Conservation (phyloP, 192 early-diverging fungal genomes). For the Backusella westeae region DNA sequence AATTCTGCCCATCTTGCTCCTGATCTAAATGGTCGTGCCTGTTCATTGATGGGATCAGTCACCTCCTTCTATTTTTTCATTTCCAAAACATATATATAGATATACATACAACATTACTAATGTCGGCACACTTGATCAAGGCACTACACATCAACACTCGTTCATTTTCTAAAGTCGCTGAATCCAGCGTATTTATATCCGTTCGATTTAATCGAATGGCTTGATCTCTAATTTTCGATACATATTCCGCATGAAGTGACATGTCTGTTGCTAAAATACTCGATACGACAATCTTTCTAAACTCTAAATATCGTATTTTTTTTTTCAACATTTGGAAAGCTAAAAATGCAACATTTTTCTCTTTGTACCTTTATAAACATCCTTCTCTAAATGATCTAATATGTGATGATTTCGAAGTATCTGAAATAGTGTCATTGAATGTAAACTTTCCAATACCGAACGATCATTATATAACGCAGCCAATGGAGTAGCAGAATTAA, state of each 20-base stretch:
- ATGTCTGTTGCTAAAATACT: slow-evolving; percentile 82
- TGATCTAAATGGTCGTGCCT: slow-evolving; percentile 66
- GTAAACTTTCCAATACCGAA: slow-evolving; percentile 93
- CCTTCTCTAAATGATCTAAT: slow-evolving; percentile 36
- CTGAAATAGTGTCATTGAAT: slow-evolving; percentile 73
- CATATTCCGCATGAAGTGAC: slow-evolving; percentile 77
- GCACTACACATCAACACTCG: slow-evolving; percentile 63
- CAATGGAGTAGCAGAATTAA: slow-evolving; percentile 75
- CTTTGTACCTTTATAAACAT: slow-evolving; percentile 25
- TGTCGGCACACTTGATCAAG: slow-evolving; percentile 81
- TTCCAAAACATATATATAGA: background rate
- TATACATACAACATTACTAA: slow-evolving; percentile 65
- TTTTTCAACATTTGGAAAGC: background rate
- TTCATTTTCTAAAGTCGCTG: slow-evolving; percentile 50
- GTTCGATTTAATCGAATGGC: slow-evolving; percentile 46
- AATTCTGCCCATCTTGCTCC: slow-evolving; percentile 66
- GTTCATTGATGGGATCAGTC: background rate
- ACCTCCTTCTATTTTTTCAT: background rate
- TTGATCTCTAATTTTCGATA: slow-evolving; percentile 64
- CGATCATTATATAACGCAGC: slow-evolving; percentile 93
- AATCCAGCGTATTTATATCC: slow-evolving; percentile 35
- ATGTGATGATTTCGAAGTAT: slow-evolving; percentile 57
- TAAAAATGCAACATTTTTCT: background rate
- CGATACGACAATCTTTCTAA: slow-evolving; percentile 66
- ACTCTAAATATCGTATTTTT: slow-evolving; percentile 38